Percentiles rank a stretch among this genome's conserved stretches.
Conservation (phyloP, 2,329 filamentous ascomycete genomes). For the Ilyonectria destructans region DNA sequence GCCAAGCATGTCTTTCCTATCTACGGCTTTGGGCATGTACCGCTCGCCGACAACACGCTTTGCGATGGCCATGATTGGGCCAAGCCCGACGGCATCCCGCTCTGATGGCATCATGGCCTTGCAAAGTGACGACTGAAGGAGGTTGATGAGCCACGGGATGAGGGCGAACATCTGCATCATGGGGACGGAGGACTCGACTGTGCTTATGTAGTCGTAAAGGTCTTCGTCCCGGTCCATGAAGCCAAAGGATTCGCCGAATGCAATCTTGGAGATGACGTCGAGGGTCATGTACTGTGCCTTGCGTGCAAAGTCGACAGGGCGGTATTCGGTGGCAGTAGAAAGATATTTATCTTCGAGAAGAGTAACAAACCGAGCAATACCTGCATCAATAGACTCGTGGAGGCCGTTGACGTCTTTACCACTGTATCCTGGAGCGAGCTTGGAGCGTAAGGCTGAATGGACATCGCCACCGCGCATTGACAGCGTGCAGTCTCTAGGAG, state of each 20-base stretch:
- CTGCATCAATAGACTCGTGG: conserved; percentile 14
- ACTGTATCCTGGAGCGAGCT: conserved; percentile 21
- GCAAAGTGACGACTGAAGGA: conserved; percentile 24
- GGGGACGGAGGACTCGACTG: neutral
- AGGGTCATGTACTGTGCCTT: conserved; percentile 24
- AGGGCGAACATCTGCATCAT: conserved; percentile 23
- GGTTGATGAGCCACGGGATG: conserved; percentile 20
- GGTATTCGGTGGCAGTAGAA: conserved; percentile 8
- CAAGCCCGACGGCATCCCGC: conserved; percentile 22
- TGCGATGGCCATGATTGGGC: conserved; percentile 21
- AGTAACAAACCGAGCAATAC: conserved; percentile 11
- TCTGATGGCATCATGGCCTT: conserved; percentile 24
- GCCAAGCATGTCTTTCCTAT: conserved; percentile 24
- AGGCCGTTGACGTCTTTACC: conserved; percentile 18
- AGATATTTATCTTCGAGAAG: conserved; percentile 25
- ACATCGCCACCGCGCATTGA: conserved; percentile 13
- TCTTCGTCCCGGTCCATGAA: conserved; percentile 26
- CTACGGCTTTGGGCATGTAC: neutral
- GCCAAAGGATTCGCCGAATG: conserved; percentile 23
- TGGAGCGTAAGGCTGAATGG: conserved; percentile 13
- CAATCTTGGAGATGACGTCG: conserved; percentile 26
- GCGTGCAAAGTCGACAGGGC: conserved; percentile 16
- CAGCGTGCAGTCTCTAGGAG: conserved; percentile 17
- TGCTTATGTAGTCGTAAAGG: conserved; percentile 19
- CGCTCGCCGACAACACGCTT: conserved; percentile 19